phyloP scores from a whole-genome alignment of 345 rosid species.

The Kandelia obovata region DNA sequence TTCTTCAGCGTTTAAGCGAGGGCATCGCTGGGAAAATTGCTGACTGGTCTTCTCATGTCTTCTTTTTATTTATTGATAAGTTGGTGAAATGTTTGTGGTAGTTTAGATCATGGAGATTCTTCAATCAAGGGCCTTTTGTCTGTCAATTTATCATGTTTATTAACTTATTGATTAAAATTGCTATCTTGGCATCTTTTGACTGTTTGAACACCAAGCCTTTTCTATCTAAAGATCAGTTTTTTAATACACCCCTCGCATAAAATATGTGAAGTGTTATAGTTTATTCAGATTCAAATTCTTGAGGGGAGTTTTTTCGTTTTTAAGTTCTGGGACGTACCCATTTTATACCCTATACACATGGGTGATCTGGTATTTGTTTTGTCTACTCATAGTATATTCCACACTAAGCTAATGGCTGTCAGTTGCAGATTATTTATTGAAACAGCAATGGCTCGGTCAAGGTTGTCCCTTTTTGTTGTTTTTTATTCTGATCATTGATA shows the following conservation, averaged over 20 bases:
- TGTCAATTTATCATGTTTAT: constrained; percentile 5
- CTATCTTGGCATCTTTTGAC: constrained; percentile 3
- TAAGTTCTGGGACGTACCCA: too few relatives aligned
- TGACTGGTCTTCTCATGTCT: too few relatives aligned
- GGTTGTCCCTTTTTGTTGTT: background rate
- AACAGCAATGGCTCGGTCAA: background rate
- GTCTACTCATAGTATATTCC: background rate
- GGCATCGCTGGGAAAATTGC: too few relatives aligned
- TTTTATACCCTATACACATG: background rate
- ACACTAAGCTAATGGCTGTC: background rate
- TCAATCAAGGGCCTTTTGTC: background rate
- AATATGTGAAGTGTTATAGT: background rate
- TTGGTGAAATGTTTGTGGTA: too few relatives aligned
- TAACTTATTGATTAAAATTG: background rate
- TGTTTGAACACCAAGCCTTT: background rate
- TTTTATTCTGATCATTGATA: background rate
- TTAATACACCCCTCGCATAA: background rate
- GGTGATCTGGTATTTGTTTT: constrained; percentile 1
- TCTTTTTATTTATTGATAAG: too few relatives aligned
- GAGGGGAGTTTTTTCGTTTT: too few relatives aligned
- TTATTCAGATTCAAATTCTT: too few relatives aligned
- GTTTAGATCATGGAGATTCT: constrained; percentile 9
- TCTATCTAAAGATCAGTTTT: background rate
- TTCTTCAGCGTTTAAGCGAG: too few relatives aligned
- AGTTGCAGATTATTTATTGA: background rate